Evolutionary conservation across 805 yeast genomes (phyloP).

Genomic region (Kluyveromyces nonfermentans): DNA sequence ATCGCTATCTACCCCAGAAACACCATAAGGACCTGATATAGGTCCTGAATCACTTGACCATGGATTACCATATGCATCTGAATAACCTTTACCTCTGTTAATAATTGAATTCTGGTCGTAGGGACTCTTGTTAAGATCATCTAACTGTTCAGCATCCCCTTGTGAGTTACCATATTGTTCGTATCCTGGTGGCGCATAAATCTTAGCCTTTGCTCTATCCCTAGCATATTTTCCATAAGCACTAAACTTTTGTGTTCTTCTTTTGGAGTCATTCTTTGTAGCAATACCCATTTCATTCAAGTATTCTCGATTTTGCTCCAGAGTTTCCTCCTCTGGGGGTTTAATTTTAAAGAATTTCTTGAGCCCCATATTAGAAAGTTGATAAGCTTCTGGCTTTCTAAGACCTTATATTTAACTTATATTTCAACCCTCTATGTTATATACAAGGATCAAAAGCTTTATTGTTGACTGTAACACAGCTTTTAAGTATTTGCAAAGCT

Average conservation of each 20-base stretch:
- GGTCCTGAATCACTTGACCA: not conserved
- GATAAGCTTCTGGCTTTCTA: not conserved
- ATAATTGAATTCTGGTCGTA: constrained; percentile 5
- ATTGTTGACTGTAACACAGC: too few species aligned
- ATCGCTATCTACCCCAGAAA: not conserved
- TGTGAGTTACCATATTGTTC: constrained; percentile 22
- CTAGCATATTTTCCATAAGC: constrained; percentile 41
- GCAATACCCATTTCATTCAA: constrained; percentile 37
- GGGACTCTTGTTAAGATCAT: constrained; percentile 14
- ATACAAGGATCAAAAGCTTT: too few species aligned
- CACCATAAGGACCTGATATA: not conserved
- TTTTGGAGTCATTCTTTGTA: constrained; percentile 29
- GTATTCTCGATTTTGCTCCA: constrained; percentile 33
- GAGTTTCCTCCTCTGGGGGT: constrained; percentile 40
- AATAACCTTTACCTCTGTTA: not conserved
- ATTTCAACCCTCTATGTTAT: not conserved
- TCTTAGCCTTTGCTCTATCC: constrained; percentile 29
- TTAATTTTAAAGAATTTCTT: constrained; percentile 37
- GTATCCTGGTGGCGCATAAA: constrained; percentile 34
- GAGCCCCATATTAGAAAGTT: constrained; percentile 34
- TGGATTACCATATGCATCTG: not conserved
- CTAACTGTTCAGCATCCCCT: constrained; percentile 8
- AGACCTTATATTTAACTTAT: not conserved
- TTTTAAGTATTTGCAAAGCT: too few species aligned
- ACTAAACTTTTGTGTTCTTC: constrained; percentile 35